Evolutionary conservation across 2,329 filamentous ascomycete genomes (phyloP), one percentile per base, ranked within the genome.

Genomic region (Ceratocystis cubensis): DNA sequence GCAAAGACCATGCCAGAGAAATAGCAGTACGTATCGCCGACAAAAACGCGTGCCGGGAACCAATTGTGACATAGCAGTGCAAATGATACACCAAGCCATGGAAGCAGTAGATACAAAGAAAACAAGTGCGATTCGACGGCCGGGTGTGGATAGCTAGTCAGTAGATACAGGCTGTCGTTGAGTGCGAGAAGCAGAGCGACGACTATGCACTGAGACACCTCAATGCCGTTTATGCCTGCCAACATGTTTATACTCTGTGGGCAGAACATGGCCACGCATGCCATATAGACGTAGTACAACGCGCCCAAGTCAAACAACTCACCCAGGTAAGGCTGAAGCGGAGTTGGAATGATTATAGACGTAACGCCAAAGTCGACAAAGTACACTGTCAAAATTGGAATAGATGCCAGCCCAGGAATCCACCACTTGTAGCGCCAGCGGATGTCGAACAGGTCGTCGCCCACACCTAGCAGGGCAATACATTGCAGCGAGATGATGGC

Each of bases 1-100:
- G 93, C 94, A 74, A 99, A 99, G 48, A 97, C 89, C 91, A 99
- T 99, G 71, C 94, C 94, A 0, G 94, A 94, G 76, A 99, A 96
- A 78, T 99, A 99, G 82, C 94, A 99, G 81, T 97, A 99, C 3
- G 94, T 99, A 76, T 99, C 94, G 66, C 94, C 94, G 8, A 97
- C 93, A 73, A 99, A 99, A 8, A 97, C 94, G 72, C 86, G 87
- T 28, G 93, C 91, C 0, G 94, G 94, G 74, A 91, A 99, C 89
- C 91, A 95, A 76, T 99, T 99, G 79, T 99, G 92, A 74, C 78
- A 84, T 73, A 94, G 83, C 17, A 99, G 82, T 7, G 94, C 94
- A 63, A 88, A 76, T 6, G 91, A 96, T 65, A 96, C 94, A 63
- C 91, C 94, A 68, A 97, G 83, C 79, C 97, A 97, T 17, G 94